Evolutionary conservation across 2,329 filamentous ascomycete species (phyloP), one percentile per base, ranked within the genome.

Genomic region (Sordariomycetes sp.): DNA sequence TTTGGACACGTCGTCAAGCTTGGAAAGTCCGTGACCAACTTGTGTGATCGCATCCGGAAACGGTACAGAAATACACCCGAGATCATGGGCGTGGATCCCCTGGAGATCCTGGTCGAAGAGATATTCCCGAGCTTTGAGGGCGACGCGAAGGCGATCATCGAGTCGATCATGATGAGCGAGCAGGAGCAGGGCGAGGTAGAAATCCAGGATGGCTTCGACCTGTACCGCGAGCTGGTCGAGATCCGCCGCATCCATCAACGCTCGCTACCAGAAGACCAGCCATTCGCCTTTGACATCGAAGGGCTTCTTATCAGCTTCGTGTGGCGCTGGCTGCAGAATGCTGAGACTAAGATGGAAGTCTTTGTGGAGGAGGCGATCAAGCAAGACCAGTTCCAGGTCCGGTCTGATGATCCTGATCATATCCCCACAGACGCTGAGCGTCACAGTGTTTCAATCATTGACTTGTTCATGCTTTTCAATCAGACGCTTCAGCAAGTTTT

Each of bases 401-500:
- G 85, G 35, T 72, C 72, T 8, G 70, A 80, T 31, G 67, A 76
- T 40, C 67, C 71, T 8, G 72, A 75, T 4, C 72, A 78, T 20
- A 66, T 79, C 24, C 69, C 82, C 0, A 71, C 72, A 2, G 86
- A 95, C 50, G 80, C 86, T 21, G 79, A 94, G 49, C 78, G 90
- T 20, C 92, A 96, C 59, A 96, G 90, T 53, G 78, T 90, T 39
- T 96, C 90, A 12, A 77, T 94, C 7, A 83, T 95, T 41, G 92
- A 98, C 55, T 79, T 94, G 28, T 96, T 95, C 63, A 80, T 84
- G 46, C 80, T 93, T 1, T 95, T 96, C 67, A 93, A 88, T 48
- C 85, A 95, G 59, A 85, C 83, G 14, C 78, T 93, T 23, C 83
- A 95, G 42, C 86, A 93, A 48, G 77, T 98, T 35, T 79, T 85